Evolutionary conservation across 2,329 filamentous ascomycete species (phyloP).

Genomic region (Aureobasidium melanogenum): DNA sequence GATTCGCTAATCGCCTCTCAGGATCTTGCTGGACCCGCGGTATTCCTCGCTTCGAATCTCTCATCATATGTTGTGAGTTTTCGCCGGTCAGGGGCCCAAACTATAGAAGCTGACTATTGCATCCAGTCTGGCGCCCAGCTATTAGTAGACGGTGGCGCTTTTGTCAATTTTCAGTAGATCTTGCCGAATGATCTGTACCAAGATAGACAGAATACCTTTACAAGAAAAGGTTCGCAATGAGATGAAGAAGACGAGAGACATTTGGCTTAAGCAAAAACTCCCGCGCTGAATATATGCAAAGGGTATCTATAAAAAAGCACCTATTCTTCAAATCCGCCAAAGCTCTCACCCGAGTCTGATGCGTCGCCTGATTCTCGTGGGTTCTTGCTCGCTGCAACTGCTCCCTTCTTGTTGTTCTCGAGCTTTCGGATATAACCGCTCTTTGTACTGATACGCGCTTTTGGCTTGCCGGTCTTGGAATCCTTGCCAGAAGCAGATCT

Average conservation of each 20-base stretch:
- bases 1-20: conserved; percentile 13
- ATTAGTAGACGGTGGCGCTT: conserved; percentile 78
- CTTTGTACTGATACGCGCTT: conserved; percentile 71
- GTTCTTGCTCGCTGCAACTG: conserved; percentile 24
- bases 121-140: conserved; percentile 64
- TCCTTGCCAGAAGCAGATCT: conserved; percentile 35
- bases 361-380: conserved; percentile 17
- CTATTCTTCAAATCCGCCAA: conserved; percentile 32
- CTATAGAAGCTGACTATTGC: not conserved
- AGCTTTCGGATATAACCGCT: conserved; percentile 63
- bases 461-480: conserved; percentile 35
- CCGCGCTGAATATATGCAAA: not conserved
- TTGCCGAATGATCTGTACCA: not conserved
- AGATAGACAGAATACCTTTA: not conserved
- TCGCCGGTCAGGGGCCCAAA: not conserved
- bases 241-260: not conserved
- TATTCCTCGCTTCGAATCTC: conserved; percentile 74
- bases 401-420: conserved; percentile 53
- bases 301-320: not conserved
- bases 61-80: conserved; percentile 56
- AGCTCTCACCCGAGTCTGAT: conserved; percentile 25
- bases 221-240: too few species aligned
- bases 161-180: conserved; percentile 74
- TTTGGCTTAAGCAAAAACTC: not conserved
- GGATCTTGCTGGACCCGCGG: conserved; percentile 76